These are phyloP conservation scores for Leccinum boreale DNA, from an alignment of 768 basidiomycete genomes.

Conservation along the genomic window DNA sequence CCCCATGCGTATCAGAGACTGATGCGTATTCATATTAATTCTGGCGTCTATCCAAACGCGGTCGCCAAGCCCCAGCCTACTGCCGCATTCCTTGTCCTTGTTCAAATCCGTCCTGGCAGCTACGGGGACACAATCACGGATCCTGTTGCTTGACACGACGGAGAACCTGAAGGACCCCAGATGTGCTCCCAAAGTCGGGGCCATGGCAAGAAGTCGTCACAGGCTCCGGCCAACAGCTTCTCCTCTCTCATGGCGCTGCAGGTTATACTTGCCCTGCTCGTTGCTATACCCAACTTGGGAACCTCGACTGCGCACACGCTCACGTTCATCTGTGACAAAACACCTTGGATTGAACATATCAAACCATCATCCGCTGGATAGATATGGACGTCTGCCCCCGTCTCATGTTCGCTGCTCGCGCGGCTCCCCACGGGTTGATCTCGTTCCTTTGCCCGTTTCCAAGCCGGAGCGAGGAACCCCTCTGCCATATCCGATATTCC, in stretches of 20 bases:
- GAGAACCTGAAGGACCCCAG: slow-evolving; percentile 12
- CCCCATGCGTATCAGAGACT: slow-evolving; percentile 9
- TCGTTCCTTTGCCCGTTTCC: slow-evolving; percentile 12
- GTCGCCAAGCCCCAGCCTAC: slow-evolving; percentile 24
- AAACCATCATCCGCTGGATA: slow-evolving; percentile 4
- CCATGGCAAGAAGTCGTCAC: slow-evolving; percentile 7
- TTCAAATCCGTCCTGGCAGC: slow-evolving; percentile 17
- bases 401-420: slow-evolving; percentile 1
- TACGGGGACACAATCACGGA: slow-evolving; percentile 12
- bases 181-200: neutral
- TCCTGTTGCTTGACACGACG: slow-evolving; percentile 4
- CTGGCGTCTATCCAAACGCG: slow-evolving; percentile 11
- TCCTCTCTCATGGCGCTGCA: slow-evolving; percentile 20
- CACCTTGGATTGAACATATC: slow-evolving; percentile 14
- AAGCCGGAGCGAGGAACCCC: slow-evolving; percentile 14
- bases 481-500: slow-evolving; percentile 7
- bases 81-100: slow-evolving; percentile 14
- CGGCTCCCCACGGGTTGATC: slow-evolving; percentile 21
- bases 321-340: slow-evolving; percentile 19
- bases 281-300: slow-evolving; percentile 23
- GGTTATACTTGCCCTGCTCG: slow-evolving; percentile 14
- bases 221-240: slow-evolving; percentile 10
- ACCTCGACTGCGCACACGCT: slow-evolving; percentile 17
- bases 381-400: neutral
- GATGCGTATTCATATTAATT: slow-evolving; percentile 4